Evolutionary conservation across 208 protist species (phyloP), one percentile per base, ranked within the genome.

Genomic region (Wallacemonas rigidus): DNA sequence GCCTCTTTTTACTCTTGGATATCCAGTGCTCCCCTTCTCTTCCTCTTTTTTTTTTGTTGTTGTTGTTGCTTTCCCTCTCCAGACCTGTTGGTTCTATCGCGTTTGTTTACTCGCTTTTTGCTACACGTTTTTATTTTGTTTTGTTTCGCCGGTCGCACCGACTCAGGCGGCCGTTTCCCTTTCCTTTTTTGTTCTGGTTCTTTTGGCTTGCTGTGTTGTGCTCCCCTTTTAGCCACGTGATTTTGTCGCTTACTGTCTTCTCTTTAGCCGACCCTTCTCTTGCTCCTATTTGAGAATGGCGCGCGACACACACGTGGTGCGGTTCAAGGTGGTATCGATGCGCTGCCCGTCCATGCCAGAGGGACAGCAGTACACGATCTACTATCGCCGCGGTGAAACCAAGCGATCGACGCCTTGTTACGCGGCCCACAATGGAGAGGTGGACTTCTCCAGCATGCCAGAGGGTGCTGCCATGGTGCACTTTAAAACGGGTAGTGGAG

Each of bases 401-500:
- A 79, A 78, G 60, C 83, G 89, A 11, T 89, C 85, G 17, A 94
- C 91, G 6, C 89, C 87, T 41, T 93, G 88, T 74, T 94, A 89
- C 74, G 67, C 80, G 1, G 82, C 88, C 1, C 76, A 88, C 38
- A 76, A 81, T 43, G 87, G 89, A 43, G 71, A 80, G 35, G 85
- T 92, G 40, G 85, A 93, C 76, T 93, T 96, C 81, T 81, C 81
- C 38, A 43, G 75, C 8, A 94, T 96, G 89, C 91, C 89, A n/a
- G 87, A 94, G 63, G 89, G 89, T 2, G 78, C 87, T 9, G 87
- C 91, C 1, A 72, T 94, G 17, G 70, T 94, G 48, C 89, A 94
- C 77, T 94, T 96, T 72, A 94, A 94, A 65, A 75, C 44, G 12
- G 84, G 87, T 67, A 73, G 74, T 69, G 64, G 44, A 36, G 79